Conservation (phyloP, 495 filamentous ascomycete species). For the Podospora australis region DNA sequence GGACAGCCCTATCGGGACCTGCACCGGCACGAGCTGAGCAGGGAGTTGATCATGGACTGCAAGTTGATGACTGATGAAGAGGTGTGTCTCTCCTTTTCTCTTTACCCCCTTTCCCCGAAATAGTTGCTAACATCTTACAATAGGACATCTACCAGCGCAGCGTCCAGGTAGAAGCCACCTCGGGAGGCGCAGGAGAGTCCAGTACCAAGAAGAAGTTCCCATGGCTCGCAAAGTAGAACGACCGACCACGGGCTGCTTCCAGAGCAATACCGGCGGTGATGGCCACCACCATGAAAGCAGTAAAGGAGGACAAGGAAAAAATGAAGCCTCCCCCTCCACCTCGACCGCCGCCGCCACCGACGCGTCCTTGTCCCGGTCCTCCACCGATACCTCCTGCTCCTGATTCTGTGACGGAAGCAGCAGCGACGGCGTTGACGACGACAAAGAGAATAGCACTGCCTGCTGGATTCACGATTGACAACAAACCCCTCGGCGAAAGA, state of each 20-base stretch:
- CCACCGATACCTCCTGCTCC: too few relatives aligned
- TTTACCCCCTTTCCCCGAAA: neutral
- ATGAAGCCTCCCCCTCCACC: too few relatives aligned
- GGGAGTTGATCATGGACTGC: constrained; percentile 66
- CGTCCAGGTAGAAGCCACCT: constrained; percentile 45
- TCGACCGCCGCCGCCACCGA: too few relatives aligned
- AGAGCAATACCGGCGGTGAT: neutral
- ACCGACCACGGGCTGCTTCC: neutral
- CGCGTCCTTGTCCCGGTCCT: too few relatives aligned
- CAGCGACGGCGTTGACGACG: too few relatives aligned
- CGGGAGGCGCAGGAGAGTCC: constrained; percentile 28
- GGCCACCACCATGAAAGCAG: neutral
- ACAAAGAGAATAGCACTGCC: too few relatives aligned
- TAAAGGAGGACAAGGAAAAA: too few relatives aligned
- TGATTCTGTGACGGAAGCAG: too few relatives aligned
- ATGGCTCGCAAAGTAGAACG: constrained; percentile 45
- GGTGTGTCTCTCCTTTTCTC: constrained; percentile 28
- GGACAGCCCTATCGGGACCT: constrained; percentile 72
- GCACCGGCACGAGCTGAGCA: constrained; percentile 55
- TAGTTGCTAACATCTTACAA: neutral
- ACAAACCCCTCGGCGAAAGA: too few relatives aligned
- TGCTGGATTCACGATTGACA: too few relatives aligned
- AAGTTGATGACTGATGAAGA: constrained; percentile 54
- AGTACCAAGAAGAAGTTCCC: constrained; percentile 49
- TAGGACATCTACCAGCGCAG: constrained; percentile 59